Percentiles rank a stretch among this genome's conserved stretches.
Conservation (phyloP, 805 yeast genomes). For the Danielia oregonensis region DNA sequence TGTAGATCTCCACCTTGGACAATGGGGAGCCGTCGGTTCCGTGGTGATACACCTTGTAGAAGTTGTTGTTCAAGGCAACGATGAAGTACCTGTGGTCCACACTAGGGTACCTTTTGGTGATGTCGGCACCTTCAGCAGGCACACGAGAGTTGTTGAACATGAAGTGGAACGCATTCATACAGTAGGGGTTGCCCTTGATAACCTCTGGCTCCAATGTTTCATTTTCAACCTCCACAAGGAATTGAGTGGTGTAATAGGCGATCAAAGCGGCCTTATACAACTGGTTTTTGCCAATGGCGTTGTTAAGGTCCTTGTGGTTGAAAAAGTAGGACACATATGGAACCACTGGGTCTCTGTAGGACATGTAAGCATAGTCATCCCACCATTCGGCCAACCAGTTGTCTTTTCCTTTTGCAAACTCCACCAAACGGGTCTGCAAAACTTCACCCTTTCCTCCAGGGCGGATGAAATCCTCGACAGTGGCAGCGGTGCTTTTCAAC, state of each 20-base stretch:
- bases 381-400: constrained; percentile 92
- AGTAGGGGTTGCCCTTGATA: constrained; percentile 73
- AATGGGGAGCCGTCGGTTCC: constrained; percentile 40
- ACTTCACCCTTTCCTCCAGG: constrained; percentile 62
- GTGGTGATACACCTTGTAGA: constrained; percentile 73
- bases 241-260: constrained; percentile 62
- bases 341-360: constrained; percentile 89
- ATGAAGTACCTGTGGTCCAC: constrained; percentile 61
- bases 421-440: constrained; percentile 62
- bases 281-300: constrained; percentile 59
- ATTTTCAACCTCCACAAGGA: constrained; percentile 60
- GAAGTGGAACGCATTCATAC: constrained; percentile 88
- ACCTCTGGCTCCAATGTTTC: constrained; percentile 82
- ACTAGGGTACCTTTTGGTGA: constrained; percentile 49
- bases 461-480: constrained; percentile 62
- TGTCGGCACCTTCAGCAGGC: constrained; percentile 66
- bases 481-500: constrained; percentile 46
- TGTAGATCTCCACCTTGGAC: constrained; percentile 46
- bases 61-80: constrained; percentile 72
- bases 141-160: constrained; percentile 89
- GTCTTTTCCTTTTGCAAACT: constrained; percentile 57
- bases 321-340: constrained; percentile 92
- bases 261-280: constrained; percentile 73
- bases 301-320: constrained; percentile 67
- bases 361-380: constrained; percentile 91